phyloP scores from a whole-genome alignment of 192 early-diverging fungal genomes.

The Backusella australiensis region DNA sequence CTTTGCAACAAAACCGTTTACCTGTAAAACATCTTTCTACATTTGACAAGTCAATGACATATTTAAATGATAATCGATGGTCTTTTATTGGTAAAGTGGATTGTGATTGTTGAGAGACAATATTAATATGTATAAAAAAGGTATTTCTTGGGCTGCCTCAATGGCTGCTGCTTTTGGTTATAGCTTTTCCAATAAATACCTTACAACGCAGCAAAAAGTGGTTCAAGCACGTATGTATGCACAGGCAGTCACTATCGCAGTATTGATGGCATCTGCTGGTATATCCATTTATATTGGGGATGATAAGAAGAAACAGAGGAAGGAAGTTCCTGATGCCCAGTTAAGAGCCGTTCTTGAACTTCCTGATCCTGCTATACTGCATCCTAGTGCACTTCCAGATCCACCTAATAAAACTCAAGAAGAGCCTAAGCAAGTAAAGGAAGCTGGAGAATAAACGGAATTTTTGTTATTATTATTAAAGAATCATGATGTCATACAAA shows the following conservation, averaged over 20 bases:
- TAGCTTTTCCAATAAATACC: conserved; percentile 40
- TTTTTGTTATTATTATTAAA: neutral
- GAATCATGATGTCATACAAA: neutral
- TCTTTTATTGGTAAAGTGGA: conserved; percentile 33
- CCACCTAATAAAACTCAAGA: neutral
- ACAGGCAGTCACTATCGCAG: conserved; percentile 61
- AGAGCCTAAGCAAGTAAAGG: neutral
- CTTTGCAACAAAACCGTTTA: neutral
- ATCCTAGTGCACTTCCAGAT: neutral
- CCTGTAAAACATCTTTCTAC: neutral
- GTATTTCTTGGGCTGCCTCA: conserved; percentile 36
- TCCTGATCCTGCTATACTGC: conserved; percentile 3
- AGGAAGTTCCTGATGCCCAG: conserved; percentile 30
- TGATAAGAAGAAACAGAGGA: conserved; percentile 14
- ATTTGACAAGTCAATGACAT: conserved; percentile 21
- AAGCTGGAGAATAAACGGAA: neutral
- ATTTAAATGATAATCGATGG: conserved; percentile 40
- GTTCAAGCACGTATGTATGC: conserved; percentile 76
- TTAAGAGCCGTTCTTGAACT: conserved; percentile 33
- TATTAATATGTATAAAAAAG: conserved; percentile 3
- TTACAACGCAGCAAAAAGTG: conserved; percentile 58
- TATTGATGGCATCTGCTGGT: conserved; percentile 58
- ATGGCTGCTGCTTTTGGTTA: conserved; percentile 41
- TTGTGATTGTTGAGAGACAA: neutral
- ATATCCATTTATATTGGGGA: conserved; percentile 41